Percentiles rank a stretch among this genome's conserved stretches.
phyloP scores from a whole-genome alignment of 2,329 filamentous ascomycete species.

The Daldinia sp. region DNA sequence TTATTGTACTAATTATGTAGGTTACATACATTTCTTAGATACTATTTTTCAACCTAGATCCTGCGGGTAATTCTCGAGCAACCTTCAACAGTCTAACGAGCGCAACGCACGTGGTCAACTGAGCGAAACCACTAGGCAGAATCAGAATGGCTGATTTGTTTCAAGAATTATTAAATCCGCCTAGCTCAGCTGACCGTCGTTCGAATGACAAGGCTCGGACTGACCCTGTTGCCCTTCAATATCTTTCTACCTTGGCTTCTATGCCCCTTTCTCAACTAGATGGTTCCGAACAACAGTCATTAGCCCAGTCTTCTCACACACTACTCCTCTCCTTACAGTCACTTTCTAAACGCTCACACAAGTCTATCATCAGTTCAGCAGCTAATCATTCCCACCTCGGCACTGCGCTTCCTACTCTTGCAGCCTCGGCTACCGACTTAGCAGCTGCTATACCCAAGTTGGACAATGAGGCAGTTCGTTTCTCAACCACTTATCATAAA shows the following conservation, averaged over 20 bases:
- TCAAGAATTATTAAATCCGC: slow-evolving; percentile 74
- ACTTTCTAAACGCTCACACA: slow-evolving; percentile 89
- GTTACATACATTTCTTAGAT: too few species aligned
- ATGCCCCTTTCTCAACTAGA: slow-evolving; percentile 77
- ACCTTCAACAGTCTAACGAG: neutral
- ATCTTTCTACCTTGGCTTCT: slow-evolving; percentile 80
- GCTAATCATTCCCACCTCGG: slow-evolving; percentile 77
- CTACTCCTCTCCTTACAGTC: slow-evolving; percentile 84
- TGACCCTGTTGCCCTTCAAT: slow-evolving; percentile 68
- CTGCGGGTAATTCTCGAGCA: neutral
- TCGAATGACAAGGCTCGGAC: slow-evolving; percentile 51
- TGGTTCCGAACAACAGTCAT: slow-evolving; percentile 77
- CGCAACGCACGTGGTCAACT: neutral
- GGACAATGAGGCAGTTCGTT: slow-evolving; percentile 79
- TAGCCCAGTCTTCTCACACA: slow-evolving; percentile 83
- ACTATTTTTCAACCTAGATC: too few species aligned
- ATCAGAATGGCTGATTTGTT: slow-evolving; percentile 76
- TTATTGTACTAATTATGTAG: too few species aligned
- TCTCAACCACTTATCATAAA: slow-evolving; percentile 84
- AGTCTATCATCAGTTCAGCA: slow-evolving; percentile 81
- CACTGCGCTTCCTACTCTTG: slow-evolving; percentile 75
- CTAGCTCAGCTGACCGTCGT: slow-evolving; percentile 58
- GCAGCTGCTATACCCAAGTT: slow-evolving; percentile 78
- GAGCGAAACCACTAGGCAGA: neutral
- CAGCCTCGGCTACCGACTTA: slow-evolving; percentile 70